Percentiles rank a stretch among this genome's conserved stretches.
Evolutionary conservation across 164 flowering plant species (phyloP).

Genomic region (Litsea cubeba): DNA sequence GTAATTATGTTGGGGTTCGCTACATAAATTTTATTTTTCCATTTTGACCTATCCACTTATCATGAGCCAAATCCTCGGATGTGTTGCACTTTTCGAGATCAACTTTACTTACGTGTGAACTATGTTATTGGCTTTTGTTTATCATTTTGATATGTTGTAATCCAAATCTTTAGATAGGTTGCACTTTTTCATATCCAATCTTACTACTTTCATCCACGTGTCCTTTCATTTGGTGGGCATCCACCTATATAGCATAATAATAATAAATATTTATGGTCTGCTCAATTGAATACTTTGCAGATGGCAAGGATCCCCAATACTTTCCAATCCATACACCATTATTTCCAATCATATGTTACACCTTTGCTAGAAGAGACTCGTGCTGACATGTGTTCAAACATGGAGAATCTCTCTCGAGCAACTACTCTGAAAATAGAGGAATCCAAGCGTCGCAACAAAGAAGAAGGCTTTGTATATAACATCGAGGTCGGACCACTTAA

Average conservation of each 20-base stretch:
- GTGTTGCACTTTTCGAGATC: too few species aligned
- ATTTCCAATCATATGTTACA: slow-evolving; percentile 36
- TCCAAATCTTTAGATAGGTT: background rate
- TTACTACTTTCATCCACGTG: too few species aligned
- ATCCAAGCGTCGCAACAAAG: slow-evolving; percentile 1
- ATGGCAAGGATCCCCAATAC: slow-evolving; percentile 44
- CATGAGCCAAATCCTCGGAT: too few species aligned
- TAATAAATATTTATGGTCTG: too few species aligned
- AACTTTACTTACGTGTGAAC: too few species aligned
- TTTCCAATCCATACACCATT: slow-evolving; percentile 41
- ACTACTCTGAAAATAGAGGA: slow-evolving; percentile 46
- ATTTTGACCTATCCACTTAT: too few species aligned
- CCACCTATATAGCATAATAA: too few species aligned
- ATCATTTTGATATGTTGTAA: too few species aligned
- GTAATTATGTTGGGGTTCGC: too few species aligned
- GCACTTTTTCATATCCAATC: background rate
- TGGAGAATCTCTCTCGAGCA: slow-evolving; percentile 38
- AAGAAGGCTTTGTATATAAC: too few species aligned
- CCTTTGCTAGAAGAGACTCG: slow-evolving; percentile 64
- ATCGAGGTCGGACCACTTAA: background rate
- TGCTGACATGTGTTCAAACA: slow-evolving; percentile 34
- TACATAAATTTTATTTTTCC: too few species aligned
- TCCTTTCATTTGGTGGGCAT: background rate
- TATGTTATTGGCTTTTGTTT: too few species aligned
- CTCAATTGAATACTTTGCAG: slow-evolving; percentile 21